Conservation (phyloP, 1,284 basidiomycete genomes). For the Exobasidium rhododendri region DNA sequence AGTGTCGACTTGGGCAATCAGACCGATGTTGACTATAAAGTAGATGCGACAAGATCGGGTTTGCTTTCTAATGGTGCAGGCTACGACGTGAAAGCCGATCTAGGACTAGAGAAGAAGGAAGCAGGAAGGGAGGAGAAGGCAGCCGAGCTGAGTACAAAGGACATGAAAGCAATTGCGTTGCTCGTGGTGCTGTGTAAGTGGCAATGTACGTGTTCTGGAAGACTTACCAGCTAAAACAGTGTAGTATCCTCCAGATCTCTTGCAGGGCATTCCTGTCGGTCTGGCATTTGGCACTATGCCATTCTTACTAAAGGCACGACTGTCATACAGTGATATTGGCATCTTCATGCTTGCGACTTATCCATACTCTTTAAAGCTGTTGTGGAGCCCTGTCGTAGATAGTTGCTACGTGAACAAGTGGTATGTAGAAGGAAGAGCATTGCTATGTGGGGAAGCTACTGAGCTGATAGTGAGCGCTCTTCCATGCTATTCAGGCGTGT, state of each 20-base stretch:
- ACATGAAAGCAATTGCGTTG: constrained; percentile 80
- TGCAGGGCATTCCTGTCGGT: constrained; percentile 93
- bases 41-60: background rate
- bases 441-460: background rate
- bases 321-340: constrained; percentile 94
- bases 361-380: constrained; percentile 92
- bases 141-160: constrained; percentile 57
- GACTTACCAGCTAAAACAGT: background rate
- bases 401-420: constrained; percentile 72
- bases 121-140: background rate
- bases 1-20: constrained; percentile 1
- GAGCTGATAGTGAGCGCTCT: too few relatives aligned
- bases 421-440: too few relatives aligned
- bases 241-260: constrained; percentile 64
- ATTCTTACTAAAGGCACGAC: constrained; percentile 87
- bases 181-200: constrained; percentile 82
- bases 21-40: background rate
- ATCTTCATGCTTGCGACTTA: constrained; percentile 91
- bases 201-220: background rate
- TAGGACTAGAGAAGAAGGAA: background rate
- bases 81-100: background rate
- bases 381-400: constrained; percentile 98
- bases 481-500: constrained; percentile 1
- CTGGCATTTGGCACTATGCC: constrained; percentile 77
- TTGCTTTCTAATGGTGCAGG: background rate